phyloP scores from a whole-genome alignment of 2,329 filamentous ascomycete species.

The Exophiala phaeomuriformis region DNA sequence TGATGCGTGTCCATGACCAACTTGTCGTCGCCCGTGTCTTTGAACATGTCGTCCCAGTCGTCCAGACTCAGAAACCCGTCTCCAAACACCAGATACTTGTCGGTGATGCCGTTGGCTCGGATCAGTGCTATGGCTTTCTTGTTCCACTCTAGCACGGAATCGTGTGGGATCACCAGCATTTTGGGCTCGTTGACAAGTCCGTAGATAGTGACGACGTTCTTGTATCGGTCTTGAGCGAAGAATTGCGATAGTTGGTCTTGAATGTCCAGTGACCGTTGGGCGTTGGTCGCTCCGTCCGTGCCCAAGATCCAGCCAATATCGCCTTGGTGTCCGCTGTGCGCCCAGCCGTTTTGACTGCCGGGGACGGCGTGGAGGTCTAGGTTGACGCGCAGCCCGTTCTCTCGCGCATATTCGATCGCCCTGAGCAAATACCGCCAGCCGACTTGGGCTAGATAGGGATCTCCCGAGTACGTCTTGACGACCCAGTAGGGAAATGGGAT shows the following conservation, averaged over 20 bases:
- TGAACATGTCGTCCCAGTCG: slow-evolving; percentile 83
- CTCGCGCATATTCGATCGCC: slow-evolving; percentile 86
- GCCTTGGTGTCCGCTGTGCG: slow-evolving; percentile 82
- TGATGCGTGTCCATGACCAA: slow-evolving; percentile 95
- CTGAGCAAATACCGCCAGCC: slow-evolving; percentile 91
- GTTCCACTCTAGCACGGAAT: slow-evolving; percentile 72
- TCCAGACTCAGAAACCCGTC: slow-evolving; percentile 88
- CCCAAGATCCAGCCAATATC: slow-evolving; percentile 83
- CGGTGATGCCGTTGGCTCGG: slow-evolving; percentile 63
- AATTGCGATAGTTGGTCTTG: slow-evolving; percentile 83
- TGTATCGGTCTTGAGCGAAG: slow-evolving; percentile 88
- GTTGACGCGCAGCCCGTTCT: slow-evolving; percentile 85
- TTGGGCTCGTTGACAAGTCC: slow-evolving; percentile 90
- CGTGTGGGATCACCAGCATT: slow-evolving; percentile 62
- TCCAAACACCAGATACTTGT: slow-evolving; percentile 70
- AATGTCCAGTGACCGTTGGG: slow-evolving; percentile 72
- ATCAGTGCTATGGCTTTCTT: slow-evolving; percentile 63
- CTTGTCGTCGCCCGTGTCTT: slow-evolving; percentile 52
- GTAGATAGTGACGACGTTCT: slow-evolving; percentile 86
- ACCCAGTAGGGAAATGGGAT: slow-evolving; percentile 97
- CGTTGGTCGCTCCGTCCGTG: slow-evolving; percentile 71
- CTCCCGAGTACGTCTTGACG: slow-evolving; percentile 71
- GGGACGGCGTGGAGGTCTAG: slow-evolving; percentile 88
- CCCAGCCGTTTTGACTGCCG: slow-evolving; percentile 95
- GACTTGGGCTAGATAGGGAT: slow-evolving; percentile 79